Evolutionary conservation across 1,139 yeast genomes (phyloP), one percentile per base, ranked within the genome.

Genomic region (Diutina neorugosa): DNA sequence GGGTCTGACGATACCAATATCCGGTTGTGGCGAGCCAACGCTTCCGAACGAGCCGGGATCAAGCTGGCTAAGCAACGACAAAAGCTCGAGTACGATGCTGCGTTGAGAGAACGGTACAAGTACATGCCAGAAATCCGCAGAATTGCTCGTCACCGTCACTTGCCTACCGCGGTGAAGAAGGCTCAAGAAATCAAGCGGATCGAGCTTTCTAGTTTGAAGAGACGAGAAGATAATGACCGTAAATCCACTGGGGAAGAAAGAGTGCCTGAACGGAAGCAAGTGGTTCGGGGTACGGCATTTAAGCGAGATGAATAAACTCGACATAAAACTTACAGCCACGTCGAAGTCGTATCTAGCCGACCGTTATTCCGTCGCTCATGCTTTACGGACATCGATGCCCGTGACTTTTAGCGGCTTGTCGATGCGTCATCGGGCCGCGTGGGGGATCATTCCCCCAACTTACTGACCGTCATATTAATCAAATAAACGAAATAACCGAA

Each of bases 1-100:
- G 98, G 98, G 16, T 88, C 96, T 1, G 98, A 93, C 68, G 99
- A 93, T 66, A 95, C 97, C 60, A 94, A 94, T 66, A 82, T 94
- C 47, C 77, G 99, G 61, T 66, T 94, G 55, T 93, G 99, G 99
- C 78, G 98, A 68, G 70, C 95, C 14, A 78, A 78, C 53, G 96
- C 98, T 1, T 81, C 87, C 63, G 96, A 88, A 57, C 77, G 97
- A 61, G 77, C 95, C 1, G 83, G 82, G 55, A 84, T 90, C 58
- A 87, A 86, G 69, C 82, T 94, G 4, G 74, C 94, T 18, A 80
- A 87, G 62, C 88, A 89, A 68, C 80, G 94, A 63, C 72, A 85
- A 59, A 88, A 89, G 69, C 73, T 90, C 59, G 96, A 93, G 68
- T 93, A 93, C 68, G 96, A 90, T 64, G 86, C 81, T 54, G 94